Evolutionary conservation across 169 alveolate species (phyloP).

Genomic region (Pseudocohnilembus persalinus): DNA sequence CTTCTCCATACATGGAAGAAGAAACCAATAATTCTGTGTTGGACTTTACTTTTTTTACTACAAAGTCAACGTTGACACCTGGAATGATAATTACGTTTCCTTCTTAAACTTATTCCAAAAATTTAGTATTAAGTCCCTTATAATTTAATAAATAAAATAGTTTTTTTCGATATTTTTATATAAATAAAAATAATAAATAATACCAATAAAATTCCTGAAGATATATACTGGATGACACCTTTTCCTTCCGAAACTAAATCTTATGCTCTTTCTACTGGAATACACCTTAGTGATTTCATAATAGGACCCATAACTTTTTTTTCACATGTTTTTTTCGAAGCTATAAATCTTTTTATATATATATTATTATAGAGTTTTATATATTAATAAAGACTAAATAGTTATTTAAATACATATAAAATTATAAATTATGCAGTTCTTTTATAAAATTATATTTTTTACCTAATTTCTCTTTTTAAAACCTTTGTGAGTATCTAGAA

Average conservation of each 20-base stretch:
- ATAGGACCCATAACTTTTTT: not conserved
- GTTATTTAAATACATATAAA: no score
- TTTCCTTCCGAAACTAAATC: conserved; percentile 56
- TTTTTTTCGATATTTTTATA: conserved; percentile 46
- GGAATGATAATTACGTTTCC: conserved; percentile 52
- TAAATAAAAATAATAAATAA: not conserved
- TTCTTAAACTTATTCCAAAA: conserved; percentile 46
- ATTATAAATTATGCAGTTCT: no score
- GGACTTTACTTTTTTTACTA: conserved; percentile 55
- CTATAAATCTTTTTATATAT: not conserved
- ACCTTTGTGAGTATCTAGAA: no score
- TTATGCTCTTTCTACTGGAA: conserved; percentile 74
- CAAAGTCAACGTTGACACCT: conserved; percentile 42
- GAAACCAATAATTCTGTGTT: conserved; percentile 60
- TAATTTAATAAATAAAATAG: conserved; percentile 42
- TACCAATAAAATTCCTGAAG: conserved; percentile 11
- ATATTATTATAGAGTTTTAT: no score
- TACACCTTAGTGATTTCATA: conserved; percentile 31
- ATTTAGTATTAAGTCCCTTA: conserved; percentile 60
- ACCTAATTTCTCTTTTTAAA: no score
- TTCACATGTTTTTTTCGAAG: not conserved
- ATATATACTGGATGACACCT: conserved; percentile 28
- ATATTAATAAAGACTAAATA: no score
- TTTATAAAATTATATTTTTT: no score
- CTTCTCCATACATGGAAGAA: conserved; percentile 35